Conservation (phyloP, 2,329 filamentous ascomycete genomes). For the Hymenoscyphus scutula region DNA sequence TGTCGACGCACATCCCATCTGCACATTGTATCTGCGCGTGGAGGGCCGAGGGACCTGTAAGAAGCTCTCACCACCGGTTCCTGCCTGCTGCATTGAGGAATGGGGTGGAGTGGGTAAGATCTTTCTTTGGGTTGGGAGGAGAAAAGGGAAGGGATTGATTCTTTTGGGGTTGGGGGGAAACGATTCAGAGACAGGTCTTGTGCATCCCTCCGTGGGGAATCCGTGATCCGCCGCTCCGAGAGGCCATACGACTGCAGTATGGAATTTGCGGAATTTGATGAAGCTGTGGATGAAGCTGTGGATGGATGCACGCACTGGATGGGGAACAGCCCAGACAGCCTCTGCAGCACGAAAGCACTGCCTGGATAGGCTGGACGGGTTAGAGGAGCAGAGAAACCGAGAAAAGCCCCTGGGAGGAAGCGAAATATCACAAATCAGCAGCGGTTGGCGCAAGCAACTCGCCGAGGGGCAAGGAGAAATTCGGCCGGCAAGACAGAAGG, state of each 20-base stretch:
- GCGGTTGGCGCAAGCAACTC: no score
- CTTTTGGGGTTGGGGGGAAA: background rate
- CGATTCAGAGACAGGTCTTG: constrained; percentile 2
- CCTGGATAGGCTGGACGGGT: background rate
- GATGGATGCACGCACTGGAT: no score
- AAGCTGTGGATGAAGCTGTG: no score
- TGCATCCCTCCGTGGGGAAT: background rate
- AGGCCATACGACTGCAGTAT: constrained; percentile 2
- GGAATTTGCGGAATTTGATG: no score
- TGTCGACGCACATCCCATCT: background rate
- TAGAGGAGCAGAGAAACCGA: background rate
- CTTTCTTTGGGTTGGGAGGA: no score
- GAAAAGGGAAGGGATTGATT: background rate
- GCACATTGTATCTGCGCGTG: background rate
- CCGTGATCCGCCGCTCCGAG: background rate
- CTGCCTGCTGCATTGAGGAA: no score
- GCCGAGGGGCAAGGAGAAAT: no score
- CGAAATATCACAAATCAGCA: background rate
- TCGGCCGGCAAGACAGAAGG: background rate
- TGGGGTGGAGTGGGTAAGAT: background rate
- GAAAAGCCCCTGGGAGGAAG: background rate
- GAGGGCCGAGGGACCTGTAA: no score
- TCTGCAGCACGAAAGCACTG: constrained; percentile 1
- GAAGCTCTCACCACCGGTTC: background rate
- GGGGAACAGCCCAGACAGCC: background rate